phyloP scores from a whole-genome alignment of 306 rosid genomes.

The Cucumis hystrix region DNA sequence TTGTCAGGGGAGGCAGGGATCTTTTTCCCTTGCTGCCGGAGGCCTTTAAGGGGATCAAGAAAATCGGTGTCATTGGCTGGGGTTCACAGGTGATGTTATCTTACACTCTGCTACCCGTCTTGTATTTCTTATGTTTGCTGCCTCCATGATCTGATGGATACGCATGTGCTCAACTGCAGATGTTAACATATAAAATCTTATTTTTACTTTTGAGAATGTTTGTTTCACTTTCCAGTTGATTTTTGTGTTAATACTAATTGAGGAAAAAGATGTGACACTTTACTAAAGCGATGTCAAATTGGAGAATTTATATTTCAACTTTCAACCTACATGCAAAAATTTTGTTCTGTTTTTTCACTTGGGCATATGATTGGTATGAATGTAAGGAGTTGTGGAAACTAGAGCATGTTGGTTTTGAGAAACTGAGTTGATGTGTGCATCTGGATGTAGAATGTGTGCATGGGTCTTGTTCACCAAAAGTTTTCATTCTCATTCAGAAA shows the following conservation, averaged over 20 bases:
- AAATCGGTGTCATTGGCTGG: constrained; percentile 99
- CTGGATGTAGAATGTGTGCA: background rate
- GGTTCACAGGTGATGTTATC: constrained; percentile 73
- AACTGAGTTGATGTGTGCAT: background rate
- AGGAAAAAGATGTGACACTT: background rate
- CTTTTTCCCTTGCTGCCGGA: constrained; percentile 76
- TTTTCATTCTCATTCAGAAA: background rate
- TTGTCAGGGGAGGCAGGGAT: constrained; percentile 88
- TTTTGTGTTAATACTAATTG: background rate
- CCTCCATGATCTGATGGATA: background rate
- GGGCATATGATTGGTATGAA: background rate
- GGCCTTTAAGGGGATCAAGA: constrained; percentile 83
- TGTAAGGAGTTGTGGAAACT: background rate
- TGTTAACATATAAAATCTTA: background rate
- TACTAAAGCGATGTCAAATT: background rate
- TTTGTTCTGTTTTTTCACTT: background rate
- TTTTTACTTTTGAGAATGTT: background rate
- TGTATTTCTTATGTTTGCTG: background rate
- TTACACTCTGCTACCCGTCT: background rate
- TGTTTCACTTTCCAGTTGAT: background rate
- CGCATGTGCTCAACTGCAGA: background rate
- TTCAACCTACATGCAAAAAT: background rate
- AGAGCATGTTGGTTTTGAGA: background rate
- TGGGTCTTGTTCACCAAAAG: background rate
- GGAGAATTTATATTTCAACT: background rate